Evolutionary conservation across 169 alveolate species (phyloP).

Genomic region (Cystoisospora suis): DNA sequence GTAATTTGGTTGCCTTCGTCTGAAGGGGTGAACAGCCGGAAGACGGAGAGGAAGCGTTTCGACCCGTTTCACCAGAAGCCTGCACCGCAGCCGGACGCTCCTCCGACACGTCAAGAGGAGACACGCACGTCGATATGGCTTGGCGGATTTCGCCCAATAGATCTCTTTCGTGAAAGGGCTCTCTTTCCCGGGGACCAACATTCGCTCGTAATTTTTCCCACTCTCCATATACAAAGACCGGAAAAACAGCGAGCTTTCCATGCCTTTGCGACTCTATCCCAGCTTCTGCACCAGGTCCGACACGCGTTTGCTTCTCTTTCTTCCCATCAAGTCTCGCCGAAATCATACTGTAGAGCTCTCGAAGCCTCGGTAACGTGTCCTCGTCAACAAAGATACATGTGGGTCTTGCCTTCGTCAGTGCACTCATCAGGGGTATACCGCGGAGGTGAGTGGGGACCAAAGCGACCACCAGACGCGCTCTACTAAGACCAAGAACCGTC

Average conservation of each 20-base stretch:
- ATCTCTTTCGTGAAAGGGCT: not conserved
- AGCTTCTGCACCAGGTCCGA: not conserved
- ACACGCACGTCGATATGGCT: not conserved
- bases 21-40: not conserved
- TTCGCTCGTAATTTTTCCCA: too few species aligned
- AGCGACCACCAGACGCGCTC: conserved; percentile 3
- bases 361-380: not conserved
- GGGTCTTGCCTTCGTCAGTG: not conserved
- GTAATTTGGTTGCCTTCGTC: not conserved
- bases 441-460: conserved; percentile 7
- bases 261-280: not conserved
- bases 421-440: not conserved
- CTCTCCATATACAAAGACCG: not conserved
- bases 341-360: not conserved
- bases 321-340: not conserved
- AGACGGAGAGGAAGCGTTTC: not conserved
- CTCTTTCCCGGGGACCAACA: too few species aligned
- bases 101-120: too few species aligned
- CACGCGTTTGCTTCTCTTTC: not conserved
- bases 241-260: not conserved
- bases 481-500: not conserved
- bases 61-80: not conserved
- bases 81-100: not conserved
- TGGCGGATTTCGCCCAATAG: not conserved
- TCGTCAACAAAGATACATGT: not conserved